Conservation (phyloP, 2,329 filamentous ascomycete genomes). For the Cladosporium oxysporum region DNA sequence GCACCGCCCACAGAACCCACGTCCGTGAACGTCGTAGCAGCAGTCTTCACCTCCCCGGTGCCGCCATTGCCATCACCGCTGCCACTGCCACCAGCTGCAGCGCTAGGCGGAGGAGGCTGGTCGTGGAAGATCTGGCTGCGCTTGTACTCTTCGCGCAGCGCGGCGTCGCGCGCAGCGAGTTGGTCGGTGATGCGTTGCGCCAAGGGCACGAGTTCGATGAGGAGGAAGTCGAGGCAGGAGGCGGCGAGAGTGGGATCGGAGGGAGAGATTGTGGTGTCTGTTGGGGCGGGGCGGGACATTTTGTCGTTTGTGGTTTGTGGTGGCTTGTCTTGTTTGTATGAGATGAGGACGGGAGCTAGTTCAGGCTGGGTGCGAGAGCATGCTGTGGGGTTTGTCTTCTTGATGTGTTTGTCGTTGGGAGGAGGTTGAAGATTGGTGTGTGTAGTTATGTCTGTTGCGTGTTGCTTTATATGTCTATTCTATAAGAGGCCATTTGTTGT, state of each 20-base stretch:
- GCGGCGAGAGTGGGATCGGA: constrained; percentile 58
- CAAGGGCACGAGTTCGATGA: constrained; percentile 96
- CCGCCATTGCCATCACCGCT: not conserved
- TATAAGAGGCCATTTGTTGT: not conserved
- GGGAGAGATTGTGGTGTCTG: not conserved
- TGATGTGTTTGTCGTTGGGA: not conserved
- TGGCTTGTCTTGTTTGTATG: not conserved
- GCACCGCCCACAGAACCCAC: constrained; percentile 13
- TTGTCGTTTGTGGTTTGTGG: not conserved
- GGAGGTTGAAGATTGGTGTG: not conserved
- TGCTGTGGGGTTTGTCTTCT: not conserved
- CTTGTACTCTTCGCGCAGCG: constrained; percentile 38
- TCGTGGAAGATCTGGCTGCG: constrained; percentile 32
- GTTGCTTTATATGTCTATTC: not conserved
- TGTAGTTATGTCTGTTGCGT: not conserved
- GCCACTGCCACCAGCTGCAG: not conserved
- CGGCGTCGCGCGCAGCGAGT: constrained; percentile 56
- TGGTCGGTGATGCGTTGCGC: constrained; percentile 82
- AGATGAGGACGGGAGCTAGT: not conserved
- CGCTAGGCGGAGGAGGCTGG: constrained; percentile 12
- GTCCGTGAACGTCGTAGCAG: not conserved
- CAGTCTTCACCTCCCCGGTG: not conserved
- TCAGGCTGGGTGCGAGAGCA: not conserved
- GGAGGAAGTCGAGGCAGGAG: constrained; percentile 87
- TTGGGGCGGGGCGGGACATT: constrained; percentile 12